Conservation (phyloP, 1,284 basidiomycete species). For the Ceratobasidium sp. region DNA sequence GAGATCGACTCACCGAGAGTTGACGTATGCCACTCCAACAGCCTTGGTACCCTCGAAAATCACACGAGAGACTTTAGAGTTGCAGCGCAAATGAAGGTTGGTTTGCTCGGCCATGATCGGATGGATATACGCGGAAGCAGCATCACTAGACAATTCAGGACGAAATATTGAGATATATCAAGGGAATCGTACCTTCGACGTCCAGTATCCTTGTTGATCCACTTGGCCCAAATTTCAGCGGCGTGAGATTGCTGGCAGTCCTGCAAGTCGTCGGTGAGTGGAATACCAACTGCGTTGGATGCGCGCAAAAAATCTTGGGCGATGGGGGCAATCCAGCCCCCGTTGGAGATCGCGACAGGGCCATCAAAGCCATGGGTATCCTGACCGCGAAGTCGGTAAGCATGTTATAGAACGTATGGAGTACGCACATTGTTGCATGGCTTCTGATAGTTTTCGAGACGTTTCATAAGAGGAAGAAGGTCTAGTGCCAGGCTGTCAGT, state of each 20-base stretch:
- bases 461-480: constrained; percentile 78
- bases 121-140: constrained; percentile 70
- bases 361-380: constrained; percentile 77
- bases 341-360: constrained; percentile 78
- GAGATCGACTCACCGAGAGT: constrained; percentile 62
- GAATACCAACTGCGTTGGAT: constrained; percentile 71
- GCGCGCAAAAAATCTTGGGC: constrained; percentile 79
- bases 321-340: constrained; percentile 70
- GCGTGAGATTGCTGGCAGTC: constrained; percentile 65
- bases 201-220: constrained; percentile 79
- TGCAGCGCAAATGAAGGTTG: constrained; percentile 73
- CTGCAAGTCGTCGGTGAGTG: constrained; percentile 60
- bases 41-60: constrained; percentile 79
- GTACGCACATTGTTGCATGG: constrained; percentile 57
- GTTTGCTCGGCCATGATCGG: constrained; percentile 75
- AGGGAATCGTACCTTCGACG: constrained; percentile 69
- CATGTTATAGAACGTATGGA: not conserved
- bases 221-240: constrained; percentile 81
- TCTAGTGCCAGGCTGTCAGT: constrained; percentile 58
- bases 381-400: constrained; percentile 54
- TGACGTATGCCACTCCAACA: constrained; percentile 77
- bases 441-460: constrained; percentile 82
- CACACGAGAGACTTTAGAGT: constrained; percentile 75
- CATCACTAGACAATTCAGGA: constrained; percentile 26
- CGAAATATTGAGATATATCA: not conserved